A percentile compares a stretch with the other conserved stretches of the same genome.
Conservation (phyloP, 768 basidiomycete genomes). For the Boletales sp. region DNA sequence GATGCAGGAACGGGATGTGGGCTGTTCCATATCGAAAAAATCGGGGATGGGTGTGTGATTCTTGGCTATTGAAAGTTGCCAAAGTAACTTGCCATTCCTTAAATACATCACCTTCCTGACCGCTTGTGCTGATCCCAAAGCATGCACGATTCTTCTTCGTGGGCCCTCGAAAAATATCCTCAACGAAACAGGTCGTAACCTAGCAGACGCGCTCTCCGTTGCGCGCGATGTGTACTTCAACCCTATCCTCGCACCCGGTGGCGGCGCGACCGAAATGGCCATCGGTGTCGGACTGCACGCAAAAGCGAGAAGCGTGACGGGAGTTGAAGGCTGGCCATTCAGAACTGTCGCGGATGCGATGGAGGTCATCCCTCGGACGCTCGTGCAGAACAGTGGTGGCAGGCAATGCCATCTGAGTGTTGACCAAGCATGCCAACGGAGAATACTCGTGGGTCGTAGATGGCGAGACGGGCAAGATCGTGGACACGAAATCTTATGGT, state of each 20-base stretch:
- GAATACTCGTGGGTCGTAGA: constrained; percentile 92
- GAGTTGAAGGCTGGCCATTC: constrained; percentile 90
- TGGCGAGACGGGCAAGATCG: constrained; percentile 93
- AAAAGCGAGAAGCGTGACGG: constrained; percentile 75
- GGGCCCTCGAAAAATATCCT: constrained; percentile 98
- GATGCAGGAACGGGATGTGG: constrained; percentile 94
- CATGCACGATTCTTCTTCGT: constrained; percentile 96
- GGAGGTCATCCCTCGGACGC: constrained; percentile 94
- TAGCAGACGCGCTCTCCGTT: constrained; percentile 96
- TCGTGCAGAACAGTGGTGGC: constrained; percentile 95
- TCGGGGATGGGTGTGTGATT: constrained; percentile 79
- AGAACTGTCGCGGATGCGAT: constrained; percentile 92
- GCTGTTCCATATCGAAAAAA: constrained; percentile 94
- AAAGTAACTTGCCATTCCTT: not conserved
- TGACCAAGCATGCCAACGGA: constrained; percentile 94
- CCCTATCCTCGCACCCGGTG: constrained; percentile 89
- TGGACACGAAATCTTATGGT: constrained; percentile 93
- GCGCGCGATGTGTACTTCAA: constrained; percentile 97
- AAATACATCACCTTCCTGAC: constrained; percentile 97
- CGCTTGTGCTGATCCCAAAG: constrained; percentile 88
- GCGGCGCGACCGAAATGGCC: constrained; percentile 98
- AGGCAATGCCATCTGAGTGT: constrained; percentile 87
- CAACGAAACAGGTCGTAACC: constrained; percentile 96
- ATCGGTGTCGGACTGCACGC: constrained; percentile 83
- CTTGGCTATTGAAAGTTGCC: not conserved